Evolutionary conservation across 208 protist species (phyloP).

Genomic region (Trypanosoma conorhini): DNA sequence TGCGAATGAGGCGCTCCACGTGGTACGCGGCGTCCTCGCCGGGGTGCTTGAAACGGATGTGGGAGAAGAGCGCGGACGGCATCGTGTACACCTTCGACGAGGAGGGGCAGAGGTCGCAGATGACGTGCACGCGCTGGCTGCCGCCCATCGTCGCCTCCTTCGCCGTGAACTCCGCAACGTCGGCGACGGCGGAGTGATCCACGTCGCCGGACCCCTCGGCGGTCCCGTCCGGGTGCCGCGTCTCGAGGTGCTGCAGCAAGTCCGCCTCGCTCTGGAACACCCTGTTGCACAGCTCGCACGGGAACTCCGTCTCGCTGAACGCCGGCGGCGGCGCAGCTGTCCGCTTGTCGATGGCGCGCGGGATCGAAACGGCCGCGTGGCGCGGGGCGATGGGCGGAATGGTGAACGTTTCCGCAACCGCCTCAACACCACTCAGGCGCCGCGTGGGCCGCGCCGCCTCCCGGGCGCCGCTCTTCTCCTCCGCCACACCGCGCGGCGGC

Average conservation of each 20-base stretch:
- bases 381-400: background rate
- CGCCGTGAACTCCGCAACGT: constrained; percentile 37
- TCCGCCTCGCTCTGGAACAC: constrained; percentile 56
- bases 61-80: constrained; percentile 79
- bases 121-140: constrained; percentile 33
- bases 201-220: background rate
- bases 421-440: constrained; percentile 36
- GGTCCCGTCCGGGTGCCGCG: constrained; percentile 40
- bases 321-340: background rate
- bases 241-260: constrained; percentile 78
- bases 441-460: constrained; percentile 26
- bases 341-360: constrained; percentile 26
- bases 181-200: constrained; percentile 18
- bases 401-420: constrained; percentile 22
- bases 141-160: constrained; percentile 26
- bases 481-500: constrained; percentile 12
- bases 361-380: constrained; percentile 28
- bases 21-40: constrained; percentile 69
- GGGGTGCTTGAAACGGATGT: constrained; percentile 87
- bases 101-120: constrained; percentile 64
- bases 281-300: constrained; percentile 81
- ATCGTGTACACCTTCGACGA: constrained; percentile 61
- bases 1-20: constrained; percentile 67
- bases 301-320: constrained; percentile 59
- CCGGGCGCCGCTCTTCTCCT: constrained; percentile 1